phyloP scores from a whole-genome alignment of 331 rosid species.

The Erythrophleum ivorense region DNA sequence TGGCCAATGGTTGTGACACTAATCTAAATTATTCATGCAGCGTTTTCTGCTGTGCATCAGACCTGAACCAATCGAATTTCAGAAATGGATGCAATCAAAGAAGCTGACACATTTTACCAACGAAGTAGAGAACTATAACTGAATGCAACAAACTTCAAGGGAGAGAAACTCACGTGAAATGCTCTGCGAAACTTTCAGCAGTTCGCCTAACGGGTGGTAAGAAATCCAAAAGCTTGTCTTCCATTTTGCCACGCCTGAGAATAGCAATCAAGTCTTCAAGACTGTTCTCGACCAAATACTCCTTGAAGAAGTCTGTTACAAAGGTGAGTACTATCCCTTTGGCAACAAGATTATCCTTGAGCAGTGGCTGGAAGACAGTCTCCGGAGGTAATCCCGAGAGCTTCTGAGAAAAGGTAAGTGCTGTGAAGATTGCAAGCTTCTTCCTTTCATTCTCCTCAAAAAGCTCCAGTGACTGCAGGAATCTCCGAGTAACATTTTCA shows the following conservation, averaged over 20 bases:
- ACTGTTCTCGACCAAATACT: no score
- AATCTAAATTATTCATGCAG: no score
- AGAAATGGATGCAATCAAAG: no score
- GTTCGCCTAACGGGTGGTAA: conserved; percentile 83
- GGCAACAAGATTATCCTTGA: conserved; percentile 96
- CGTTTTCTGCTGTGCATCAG: no score
- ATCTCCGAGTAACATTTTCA: conserved; percentile 93
- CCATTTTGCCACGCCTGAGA: no score
- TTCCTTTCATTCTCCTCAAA: conserved; percentile 97
- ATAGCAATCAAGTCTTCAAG: no score
- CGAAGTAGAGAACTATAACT: neutral
- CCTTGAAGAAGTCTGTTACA: conserved; percentile 93
- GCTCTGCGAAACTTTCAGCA: conserved; percentile 84
- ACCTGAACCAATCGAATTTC: no score
- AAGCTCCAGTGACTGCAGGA: conserved; percentile 94
- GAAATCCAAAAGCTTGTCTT: no score
- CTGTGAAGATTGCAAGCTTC: conserved; percentile 95
- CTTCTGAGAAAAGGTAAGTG: conserved; percentile 97
- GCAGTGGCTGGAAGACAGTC: conserved; percentile 94
- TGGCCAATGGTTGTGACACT: no score
- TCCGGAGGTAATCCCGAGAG: conserved; percentile 96
- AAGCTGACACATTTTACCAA: no score
- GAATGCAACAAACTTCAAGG: no score
- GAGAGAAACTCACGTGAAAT: conserved; percentile 79
- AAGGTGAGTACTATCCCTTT: conserved; percentile 93